phyloP scores from a whole-genome alignment of 345 rosid species.

The Aquilaria sinensis region DNA sequence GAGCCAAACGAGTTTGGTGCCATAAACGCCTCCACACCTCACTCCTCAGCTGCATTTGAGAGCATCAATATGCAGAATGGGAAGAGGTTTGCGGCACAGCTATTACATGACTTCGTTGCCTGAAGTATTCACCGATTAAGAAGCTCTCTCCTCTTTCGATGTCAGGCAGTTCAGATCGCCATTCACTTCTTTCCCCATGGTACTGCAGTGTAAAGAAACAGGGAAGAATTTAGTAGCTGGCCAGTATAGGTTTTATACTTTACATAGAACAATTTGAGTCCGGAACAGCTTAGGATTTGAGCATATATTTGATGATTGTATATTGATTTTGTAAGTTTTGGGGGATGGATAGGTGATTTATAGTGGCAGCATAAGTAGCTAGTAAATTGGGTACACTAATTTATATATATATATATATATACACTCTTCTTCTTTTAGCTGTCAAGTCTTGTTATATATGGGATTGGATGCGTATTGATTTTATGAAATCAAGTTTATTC shows the following conservation, averaged over 20 bases:
- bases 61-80: slow-evolving; percentile 74
- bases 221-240: slow-evolving; percentile 13
- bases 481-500: no score
- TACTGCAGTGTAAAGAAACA: slow-evolving; percentile 31
- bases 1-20: slow-evolving; percentile 64
- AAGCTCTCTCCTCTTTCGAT: no score
- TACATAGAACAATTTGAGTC: slow-evolving; percentile 50
- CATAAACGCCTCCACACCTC: slow-evolving; percentile 39
- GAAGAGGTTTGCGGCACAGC: slow-evolving; percentile 82
- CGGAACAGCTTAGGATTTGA: slow-evolving; percentile 57
- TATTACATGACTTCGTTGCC: slow-evolving; percentile 87
- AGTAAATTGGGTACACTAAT: slow-evolving; percentile 33
- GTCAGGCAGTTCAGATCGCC: slow-evolving; percentile 3
- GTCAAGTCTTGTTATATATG: no score
- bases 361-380: slow-evolving; percentile 24
- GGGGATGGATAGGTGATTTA: slow-evolving; percentile 51
- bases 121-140: slow-evolving; percentile 20
- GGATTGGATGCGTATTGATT: no score
- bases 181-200: slow-evolving; percentile 26
- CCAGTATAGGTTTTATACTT: slow-evolving; percentile 64
- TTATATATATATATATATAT: not conserved
- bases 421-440: not conserved
- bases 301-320: slow-evolving; percentile 61
- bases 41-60: slow-evolving; percentile 62
- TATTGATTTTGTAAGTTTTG: slow-evolving; percentile 79